Conservation (phyloP, 2,329 filamentous ascomycete species). For the Ophiostoma ulmi region DNA sequence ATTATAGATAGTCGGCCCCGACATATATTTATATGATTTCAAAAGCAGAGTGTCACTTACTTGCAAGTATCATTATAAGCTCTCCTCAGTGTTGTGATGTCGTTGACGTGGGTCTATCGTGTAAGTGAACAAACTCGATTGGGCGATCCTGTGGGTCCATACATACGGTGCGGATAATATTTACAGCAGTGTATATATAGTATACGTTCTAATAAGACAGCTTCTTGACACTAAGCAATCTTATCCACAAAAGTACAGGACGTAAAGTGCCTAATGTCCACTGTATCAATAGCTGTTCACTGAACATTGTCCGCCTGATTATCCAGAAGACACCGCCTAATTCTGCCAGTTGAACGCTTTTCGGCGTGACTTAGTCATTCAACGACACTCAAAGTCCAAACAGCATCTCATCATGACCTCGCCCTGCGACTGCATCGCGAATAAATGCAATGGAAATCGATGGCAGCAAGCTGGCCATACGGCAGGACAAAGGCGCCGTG, state of each 20-base stretch:
- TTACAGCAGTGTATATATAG: too few relatives aligned
- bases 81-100: background rate
- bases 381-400: background rate
- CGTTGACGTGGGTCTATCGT: background rate
- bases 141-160: background rate
- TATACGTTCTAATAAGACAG: too few relatives aligned
- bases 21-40: too few relatives aligned
- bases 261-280: background rate
- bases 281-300: background rate
- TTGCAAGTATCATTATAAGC: too few relatives aligned
- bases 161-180: background rate
- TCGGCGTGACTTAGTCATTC: background rate
- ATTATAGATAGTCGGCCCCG: too few relatives aligned
- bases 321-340: background rate
- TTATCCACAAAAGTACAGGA: background rate
- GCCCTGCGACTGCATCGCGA: background rate
- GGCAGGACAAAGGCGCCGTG: background rate
- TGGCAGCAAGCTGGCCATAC: conserved; percentile 1
- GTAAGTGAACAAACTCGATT: background rate
- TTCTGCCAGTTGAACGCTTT: background rate
- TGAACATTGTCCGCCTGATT: background rate
- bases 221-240: background rate
- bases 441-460: background rate
- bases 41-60: background rate
- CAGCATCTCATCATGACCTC: background rate